Conservation (phyloP, 106 monocot genomes). For the Allium sativum region DNA sequence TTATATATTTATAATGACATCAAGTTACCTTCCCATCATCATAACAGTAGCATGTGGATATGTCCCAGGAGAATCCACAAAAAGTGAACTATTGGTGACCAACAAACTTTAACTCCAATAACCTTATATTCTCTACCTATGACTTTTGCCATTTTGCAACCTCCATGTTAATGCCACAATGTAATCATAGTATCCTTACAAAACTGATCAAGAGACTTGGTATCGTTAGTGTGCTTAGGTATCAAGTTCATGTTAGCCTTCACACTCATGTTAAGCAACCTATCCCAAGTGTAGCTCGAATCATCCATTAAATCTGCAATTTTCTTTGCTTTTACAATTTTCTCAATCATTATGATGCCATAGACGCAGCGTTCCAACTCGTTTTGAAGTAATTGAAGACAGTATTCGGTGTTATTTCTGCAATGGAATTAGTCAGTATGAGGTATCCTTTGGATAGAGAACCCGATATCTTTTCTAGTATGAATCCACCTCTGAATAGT, state of each 20-base stretch:
- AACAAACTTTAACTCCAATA: slow-evolving; percentile 27
- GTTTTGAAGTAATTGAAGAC: slow-evolving; percentile 80
- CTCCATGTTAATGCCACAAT: slow-evolving; percentile 81
- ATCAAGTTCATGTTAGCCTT: slow-evolving; percentile 54
- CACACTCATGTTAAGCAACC: slow-evolving; percentile 50
- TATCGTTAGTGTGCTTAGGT: slow-evolving; percentile 60
- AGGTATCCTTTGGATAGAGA: slow-evolving; percentile 59
- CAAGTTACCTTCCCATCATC: slow-evolving; percentile 58
- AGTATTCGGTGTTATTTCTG: slow-evolving; percentile 37
- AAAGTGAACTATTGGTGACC: slow-evolving; percentile 46
- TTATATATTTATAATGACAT: background rate
- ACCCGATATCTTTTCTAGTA: slow-evolving; percentile 58
- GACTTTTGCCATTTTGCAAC: slow-evolving; percentile 55
- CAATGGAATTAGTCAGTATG: slow-evolving; percentile 24
- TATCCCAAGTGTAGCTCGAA: slow-evolving; percentile 12
- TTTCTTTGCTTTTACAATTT: slow-evolving; percentile 24
- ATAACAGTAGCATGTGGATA: slow-evolving; percentile 67
- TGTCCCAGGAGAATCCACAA: slow-evolving; percentile 45
- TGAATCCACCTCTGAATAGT: slow-evolving; percentile 68
- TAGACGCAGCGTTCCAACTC: slow-evolving; percentile 46
- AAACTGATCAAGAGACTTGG: slow-evolving; percentile 47
- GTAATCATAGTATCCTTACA: slow-evolving; percentile 60
- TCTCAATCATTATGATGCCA: slow-evolving; percentile 38
- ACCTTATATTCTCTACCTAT: slow-evolving; percentile 35
- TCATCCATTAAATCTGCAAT: slow-evolving; percentile 29